phyloP scores from a whole-genome alignment of 164 flowering plant genomes.

The Liquidambar formosana region DNA sequence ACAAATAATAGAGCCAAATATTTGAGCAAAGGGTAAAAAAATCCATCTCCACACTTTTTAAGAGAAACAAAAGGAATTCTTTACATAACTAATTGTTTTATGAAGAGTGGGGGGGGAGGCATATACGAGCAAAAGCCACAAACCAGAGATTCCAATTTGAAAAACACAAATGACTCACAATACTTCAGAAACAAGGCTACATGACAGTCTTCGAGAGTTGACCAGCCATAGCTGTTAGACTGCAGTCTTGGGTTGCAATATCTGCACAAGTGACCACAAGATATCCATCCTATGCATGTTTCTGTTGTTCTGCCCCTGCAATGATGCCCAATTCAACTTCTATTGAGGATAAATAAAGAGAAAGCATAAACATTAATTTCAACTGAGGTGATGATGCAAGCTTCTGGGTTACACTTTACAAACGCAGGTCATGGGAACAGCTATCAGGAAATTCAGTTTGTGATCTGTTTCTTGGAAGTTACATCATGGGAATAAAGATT shows the following conservation, averaged over 20 bases:
- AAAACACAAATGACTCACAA: slow-evolving; percentile 17
- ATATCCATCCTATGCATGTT: slow-evolving; percentile 79
- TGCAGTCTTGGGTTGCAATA: slow-evolving; percentile 56
- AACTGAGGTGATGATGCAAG: not conserved
- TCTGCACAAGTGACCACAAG: slow-evolving; percentile 72
- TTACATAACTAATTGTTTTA: not conserved
- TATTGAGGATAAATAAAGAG: not conserved
- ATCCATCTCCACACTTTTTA: slow-evolving; percentile 5
- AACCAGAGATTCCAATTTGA: not conserved
- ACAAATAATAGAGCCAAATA: slow-evolving; percentile 11
- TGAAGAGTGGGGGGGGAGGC: not conserved
- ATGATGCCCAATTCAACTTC: slow-evolving; percentile 8
- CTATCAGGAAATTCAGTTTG: not conserved
- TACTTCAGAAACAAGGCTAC: slow-evolving; percentile 12
- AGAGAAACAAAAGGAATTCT: not conserved
- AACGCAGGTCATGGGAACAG: not conserved
- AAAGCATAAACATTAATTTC: not conserved
- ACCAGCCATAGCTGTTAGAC: slow-evolving; percentile 19
- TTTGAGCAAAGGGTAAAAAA: not conserved
- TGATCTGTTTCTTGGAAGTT: not conserved
- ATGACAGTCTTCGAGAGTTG: not conserved
- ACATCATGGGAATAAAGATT: too few species aligned
- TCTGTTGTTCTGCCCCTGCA: slow-evolving; percentile 65
- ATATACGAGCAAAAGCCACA: not conserved
- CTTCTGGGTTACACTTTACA: not conserved